A percentile compares a stretch with the other conserved stretches of the same genome.
Conservation (phyloP, 371 early-diverging fungal genomes). For the Rhizomucor miehei region DNA sequence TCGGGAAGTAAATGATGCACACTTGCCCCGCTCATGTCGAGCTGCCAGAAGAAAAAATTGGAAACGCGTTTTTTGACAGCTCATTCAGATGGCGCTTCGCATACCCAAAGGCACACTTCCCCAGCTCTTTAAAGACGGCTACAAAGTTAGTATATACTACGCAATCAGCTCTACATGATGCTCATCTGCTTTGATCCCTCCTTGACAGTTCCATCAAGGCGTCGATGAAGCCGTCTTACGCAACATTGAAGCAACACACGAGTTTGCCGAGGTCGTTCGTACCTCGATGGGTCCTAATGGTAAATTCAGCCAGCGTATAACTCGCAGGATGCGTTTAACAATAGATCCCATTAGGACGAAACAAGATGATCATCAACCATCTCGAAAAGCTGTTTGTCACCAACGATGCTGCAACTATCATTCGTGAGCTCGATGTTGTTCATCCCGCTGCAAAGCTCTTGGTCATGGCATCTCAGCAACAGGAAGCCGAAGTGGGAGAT, state of each 20-base stretch:
- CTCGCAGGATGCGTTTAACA: neutral
- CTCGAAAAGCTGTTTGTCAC: constrained; percentile 98
- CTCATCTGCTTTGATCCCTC: neutral
- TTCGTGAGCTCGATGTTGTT: constrained; percentile 95
- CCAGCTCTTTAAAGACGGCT: constrained; percentile 95
- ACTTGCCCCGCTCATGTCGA: too few relatives aligned
- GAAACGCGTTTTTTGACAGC: too few relatives aligned
- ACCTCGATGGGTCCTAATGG: constrained; percentile 98
- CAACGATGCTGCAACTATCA: constrained; percentile 99
- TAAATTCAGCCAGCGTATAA: constrained; percentile 26
- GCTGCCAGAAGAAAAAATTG: too few relatives aligned
- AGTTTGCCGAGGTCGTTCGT: constrained; percentile 88
- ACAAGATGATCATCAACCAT: constrained; percentile 99
- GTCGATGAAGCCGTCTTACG: constrained; percentile 94
- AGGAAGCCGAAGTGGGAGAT: constrained; percentile 97
- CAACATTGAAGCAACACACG: constrained; percentile 92
- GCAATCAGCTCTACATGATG: neutral
- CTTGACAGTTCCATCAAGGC: constrained; percentile 84
- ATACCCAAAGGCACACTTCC: constrained; percentile 87
- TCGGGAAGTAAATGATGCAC: too few relatives aligned
- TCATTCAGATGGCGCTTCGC: constrained; percentile 80
- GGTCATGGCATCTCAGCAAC: constrained; percentile 97
- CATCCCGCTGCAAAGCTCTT: constrained; percentile 99
- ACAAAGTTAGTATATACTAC: constrained; percentile 65
- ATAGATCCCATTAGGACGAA: constrained; percentile 70